Evolutionary conservation across 768 basidiomycete species (phyloP).

Genomic region (Crepidotus variabilis): DNA sequence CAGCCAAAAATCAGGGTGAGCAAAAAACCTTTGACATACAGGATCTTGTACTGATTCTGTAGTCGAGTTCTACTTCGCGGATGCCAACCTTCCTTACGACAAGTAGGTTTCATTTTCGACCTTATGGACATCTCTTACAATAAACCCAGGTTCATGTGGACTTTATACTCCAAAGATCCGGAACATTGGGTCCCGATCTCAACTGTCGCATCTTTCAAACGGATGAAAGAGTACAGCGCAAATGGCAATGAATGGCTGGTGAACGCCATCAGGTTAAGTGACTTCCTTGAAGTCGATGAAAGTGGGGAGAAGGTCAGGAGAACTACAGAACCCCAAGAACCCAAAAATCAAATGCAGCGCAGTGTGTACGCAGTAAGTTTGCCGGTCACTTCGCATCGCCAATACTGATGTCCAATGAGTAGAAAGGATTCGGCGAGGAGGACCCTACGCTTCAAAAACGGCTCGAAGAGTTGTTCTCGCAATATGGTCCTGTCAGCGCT

Average conservation of each 20-base stretch:
- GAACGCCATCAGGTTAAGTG: constrained; percentile 52
- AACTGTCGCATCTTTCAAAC: constrained; percentile 90
- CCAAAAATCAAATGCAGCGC: constrained; percentile 75
- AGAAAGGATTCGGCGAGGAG: constrained; percentile 88
- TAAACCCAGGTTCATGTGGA: constrained; percentile 85
- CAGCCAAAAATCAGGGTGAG: constrained; percentile 55
- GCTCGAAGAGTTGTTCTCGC: constrained; percentile 76
- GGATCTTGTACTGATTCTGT: neutral
- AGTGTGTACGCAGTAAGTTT: constrained; percentile 84
- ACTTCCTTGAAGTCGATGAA: constrained; percentile 71
- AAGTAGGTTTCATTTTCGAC: constrained; percentile 40
- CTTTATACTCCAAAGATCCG: constrained; percentile 71
- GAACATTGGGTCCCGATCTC: constrained; percentile 90
- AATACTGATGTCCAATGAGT: constrained; percentile 1
- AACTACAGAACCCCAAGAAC: constrained; percentile 69
- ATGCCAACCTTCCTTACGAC: constrained; percentile 93
- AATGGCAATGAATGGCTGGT: constrained; percentile 68
- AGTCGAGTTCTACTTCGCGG: constrained; percentile 98
- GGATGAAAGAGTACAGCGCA: constrained; percentile 74
- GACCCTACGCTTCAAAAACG: constrained; percentile 60
- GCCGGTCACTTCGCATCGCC: neutral
- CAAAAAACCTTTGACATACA: neutral
- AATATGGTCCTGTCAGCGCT: constrained; percentile 74
- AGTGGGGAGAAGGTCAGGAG: constrained; percentile 72
- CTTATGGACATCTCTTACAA: neutral